Conservation (phyloP, 805 yeast genomes). For the Hanseniaspora vineae region DNA sequence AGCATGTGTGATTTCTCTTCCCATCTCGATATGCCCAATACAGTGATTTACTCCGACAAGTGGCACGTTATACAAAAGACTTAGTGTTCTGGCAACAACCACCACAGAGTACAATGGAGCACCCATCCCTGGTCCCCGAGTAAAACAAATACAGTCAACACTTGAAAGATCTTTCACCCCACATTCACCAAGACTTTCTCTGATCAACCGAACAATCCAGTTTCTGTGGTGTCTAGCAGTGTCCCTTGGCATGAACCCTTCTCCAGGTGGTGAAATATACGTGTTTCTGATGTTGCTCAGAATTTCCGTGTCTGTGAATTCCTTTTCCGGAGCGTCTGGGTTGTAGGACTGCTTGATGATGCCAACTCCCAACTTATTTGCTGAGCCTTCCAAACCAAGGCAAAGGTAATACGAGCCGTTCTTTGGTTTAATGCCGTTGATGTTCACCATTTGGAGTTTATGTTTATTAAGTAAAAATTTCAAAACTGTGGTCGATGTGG, state of each 20-base stretch:
- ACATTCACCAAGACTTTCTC: conserved; percentile 53
- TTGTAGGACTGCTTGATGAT: conserved; percentile 51
- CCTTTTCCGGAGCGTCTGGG: background rate
- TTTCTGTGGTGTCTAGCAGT: conserved; percentile 94
- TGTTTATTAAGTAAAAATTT: too few species aligned
- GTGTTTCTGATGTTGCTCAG: conserved; percentile 91
- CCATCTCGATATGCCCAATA: conserved; percentile 98
- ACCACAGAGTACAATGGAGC: conserved; percentile 93
- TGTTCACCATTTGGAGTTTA: background rate
- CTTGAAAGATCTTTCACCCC: conserved; percentile 32
- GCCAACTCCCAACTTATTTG: conserved; percentile 93
- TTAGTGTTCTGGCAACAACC: conserved; percentile 77
- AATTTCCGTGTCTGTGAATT: conserved; percentile 39
- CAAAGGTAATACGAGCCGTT: conserved; percentile 45
- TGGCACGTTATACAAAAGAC: conserved; percentile 72
- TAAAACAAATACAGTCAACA: conserved; percentile 76
- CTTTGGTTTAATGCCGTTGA: conserved; percentile 6
- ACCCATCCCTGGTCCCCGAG: conserved; percentile 99
- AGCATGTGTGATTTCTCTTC: conserved; percentile 96
- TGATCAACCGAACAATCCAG: conserved; percentile 78
- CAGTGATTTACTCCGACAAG: conserved; percentile 94
- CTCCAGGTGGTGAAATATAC: conserved; percentile 93
- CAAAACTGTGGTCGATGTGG: too few species aligned
- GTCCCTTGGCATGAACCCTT: conserved; percentile 92
- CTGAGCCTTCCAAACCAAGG: conserved; percentile 92